Evolutionary conservation across 805 yeast genomes (phyloP), one percentile per base, ranked within the genome.

Genomic region (Citeromyces nyonsensis): DNA sequence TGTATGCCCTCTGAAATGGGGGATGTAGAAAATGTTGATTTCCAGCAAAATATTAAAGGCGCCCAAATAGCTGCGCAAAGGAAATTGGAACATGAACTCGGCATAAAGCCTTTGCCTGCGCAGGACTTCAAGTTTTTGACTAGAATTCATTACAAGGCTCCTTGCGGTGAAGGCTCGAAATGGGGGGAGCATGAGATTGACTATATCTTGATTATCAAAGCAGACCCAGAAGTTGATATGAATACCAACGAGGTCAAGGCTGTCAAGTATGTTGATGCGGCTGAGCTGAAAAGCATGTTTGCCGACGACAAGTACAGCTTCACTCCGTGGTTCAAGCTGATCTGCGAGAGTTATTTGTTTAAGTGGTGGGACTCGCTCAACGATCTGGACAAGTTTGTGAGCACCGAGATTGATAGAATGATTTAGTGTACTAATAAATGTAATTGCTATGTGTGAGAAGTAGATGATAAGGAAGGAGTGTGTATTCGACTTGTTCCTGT

Each of bases 151-250:
- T 91, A 91, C 58, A 79, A 76, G 64, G 85, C 96, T 6, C 84
- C 85, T 30, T 73, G 73, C 36, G 71, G 72, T 42, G 47, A 54
- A 22, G n/a, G 18, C 29, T 15, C 22, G 6, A 66, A 69, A 34
- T 88, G 97, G 97, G 97, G 97, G 29, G 98, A 88, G 52, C 98
- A 88, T 48, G 98, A 88, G 57, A 79, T 91, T 41, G 99, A 91
- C 56, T 91, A 91, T 55, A 91, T 91, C 42, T 64, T 91, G 47
- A 73, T 91, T 37, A 76, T 79, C 45, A 68, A 63, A 44, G 59
- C 85, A 13, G 54, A 57, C 34, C 61, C 69, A 28, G 51, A 56
- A 31, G 43, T 59, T 13, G 51, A 59, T 33, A 66, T 76, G 11
- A 77, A 78, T 43, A 68, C 74, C 20, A 91, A 86, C 49, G 99